Evolutionary conservation across 2,329 filamentous ascomycete genomes (phyloP).

Genomic region (Aspergillus fischeri): DNA sequence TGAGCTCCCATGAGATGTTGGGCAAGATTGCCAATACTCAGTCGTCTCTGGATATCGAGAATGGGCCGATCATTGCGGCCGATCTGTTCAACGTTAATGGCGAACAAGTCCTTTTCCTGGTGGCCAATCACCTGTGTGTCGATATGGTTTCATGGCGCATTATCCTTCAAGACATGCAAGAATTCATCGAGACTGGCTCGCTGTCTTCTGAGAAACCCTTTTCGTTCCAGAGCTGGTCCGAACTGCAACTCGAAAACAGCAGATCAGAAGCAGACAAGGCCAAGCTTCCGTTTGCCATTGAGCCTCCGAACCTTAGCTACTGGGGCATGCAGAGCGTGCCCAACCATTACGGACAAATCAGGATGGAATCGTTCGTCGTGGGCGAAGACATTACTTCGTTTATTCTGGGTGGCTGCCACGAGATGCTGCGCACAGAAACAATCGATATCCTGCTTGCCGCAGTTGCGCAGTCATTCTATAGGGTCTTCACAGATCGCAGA

Average conservation of each 20-base stretch:
- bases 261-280: conserved; percentile 14
- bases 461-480: conserved; percentile 42
- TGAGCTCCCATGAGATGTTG: conserved; percentile 20
- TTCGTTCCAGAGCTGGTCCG: conserved; percentile 39
- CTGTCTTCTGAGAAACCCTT: conserved; percentile 31
- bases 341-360: conserved; percentile 35
- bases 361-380: conserved; percentile 32
- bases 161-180: conserved; percentile 34
- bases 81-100: conserved; percentile 15
- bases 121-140: conserved; percentile 18
- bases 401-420: conserved; percentile 30
- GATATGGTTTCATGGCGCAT: conserved; percentile 29
- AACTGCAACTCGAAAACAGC: conserved; percentile 27
- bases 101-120: conserved; percentile 15
- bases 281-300: conserved; percentile 24
- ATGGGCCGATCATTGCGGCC: conserved; percentile 21
- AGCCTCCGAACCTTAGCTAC: conserved; percentile 31
- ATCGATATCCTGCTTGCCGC: conserved; percentile 36
- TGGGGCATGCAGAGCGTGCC: conserved; percentile 32
- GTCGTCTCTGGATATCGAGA: conserved; percentile 27
- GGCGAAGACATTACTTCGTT: conserved; percentile 29
- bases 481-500: conserved; percentile 40
- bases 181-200: conserved; percentile 29
- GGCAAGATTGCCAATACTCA: conserved; percentile 28
- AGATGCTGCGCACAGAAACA: conserved; percentile 33